phyloP scores from a whole-genome alignment of 176 grass and related monocot genomes.

The Tuctoria greenei region DNA sequence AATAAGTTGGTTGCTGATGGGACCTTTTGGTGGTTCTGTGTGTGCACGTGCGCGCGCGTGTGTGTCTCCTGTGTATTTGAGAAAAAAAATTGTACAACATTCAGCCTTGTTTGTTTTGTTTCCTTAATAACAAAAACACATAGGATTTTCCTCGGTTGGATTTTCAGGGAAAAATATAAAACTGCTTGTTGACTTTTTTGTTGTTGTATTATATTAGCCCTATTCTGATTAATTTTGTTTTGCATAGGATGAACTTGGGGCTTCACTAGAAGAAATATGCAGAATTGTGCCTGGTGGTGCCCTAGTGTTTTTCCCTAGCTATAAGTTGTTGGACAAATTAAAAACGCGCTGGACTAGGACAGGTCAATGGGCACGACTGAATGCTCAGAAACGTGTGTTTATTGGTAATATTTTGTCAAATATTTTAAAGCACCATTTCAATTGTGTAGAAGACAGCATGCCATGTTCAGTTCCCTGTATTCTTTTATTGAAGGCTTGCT shows the following conservation, averaged over 20 bases:
- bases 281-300: conserved; percentile 79
- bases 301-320: conserved; percentile 96
- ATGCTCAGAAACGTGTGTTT: conserved; percentile 84
- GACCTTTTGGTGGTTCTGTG: too few species aligned
- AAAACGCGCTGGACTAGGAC: conserved; percentile 73
- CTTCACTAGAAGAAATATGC: conserved; percentile 93
- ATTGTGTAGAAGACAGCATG: conserved; percentile 11
- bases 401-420: conserved; percentile 65
- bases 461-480: conserved; percentile 8
- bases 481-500: conserved; percentile 33
- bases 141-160: not conserved
- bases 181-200: not conserved
- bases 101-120: not conserved
- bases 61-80: too few species aligned
- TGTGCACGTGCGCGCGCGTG: too few species aligned
- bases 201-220: not conserved
- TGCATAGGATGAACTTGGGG: conserved; percentile 86
- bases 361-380: conserved; percentile 84
- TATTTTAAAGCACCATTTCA: conserved; percentile 18
- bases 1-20: too few species aligned
- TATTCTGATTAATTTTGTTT: conserved; percentile 8
- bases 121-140: not conserved
- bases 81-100: not conserved
- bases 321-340: conserved; percentile 89
- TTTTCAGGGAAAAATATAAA: not conserved